Percentiles rank a stretch among this genome's conserved stretches.
Conservation (phyloP, 306 rosid genomes). For the Ochetophila trinervis region DNA sequence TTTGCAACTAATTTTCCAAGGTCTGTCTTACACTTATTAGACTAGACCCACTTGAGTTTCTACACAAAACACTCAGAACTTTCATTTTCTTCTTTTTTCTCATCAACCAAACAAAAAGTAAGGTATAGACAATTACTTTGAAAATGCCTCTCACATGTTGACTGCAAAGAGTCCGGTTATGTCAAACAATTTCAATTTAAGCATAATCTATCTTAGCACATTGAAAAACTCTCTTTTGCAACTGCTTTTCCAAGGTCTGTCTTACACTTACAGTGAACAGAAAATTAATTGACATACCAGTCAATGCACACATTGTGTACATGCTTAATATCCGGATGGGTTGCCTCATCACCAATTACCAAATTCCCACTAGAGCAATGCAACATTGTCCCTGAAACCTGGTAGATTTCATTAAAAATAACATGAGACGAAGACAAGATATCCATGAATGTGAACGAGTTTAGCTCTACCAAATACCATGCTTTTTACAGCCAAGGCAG, state of each 20-base stretch:
- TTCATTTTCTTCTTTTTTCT: too few relatives aligned
- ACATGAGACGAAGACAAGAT: constrained; percentile 11
- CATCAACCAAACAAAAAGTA: too few relatives aligned
- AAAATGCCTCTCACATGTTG: too few relatives aligned
- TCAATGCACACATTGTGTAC: constrained; percentile 75
- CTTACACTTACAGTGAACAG: background rate
- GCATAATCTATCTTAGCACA: background rate
- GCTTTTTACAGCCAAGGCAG: background rate
- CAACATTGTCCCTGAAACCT: constrained; percentile 77
- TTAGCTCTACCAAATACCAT: background rate
- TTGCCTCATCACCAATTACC: constrained; percentile 56
- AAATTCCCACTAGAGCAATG: constrained; percentile 60
- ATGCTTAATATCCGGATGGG: constrained; percentile 51
- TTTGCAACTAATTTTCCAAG: background rate
- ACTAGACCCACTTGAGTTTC: constrained; percentile 24
- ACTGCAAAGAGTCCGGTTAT: too few relatives aligned
- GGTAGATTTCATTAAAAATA: constrained; percentile 19
- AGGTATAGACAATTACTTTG: too few relatives aligned
- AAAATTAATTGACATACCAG: constrained; percentile 52
- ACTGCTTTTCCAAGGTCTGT: background rate
- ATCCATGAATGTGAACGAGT: background rate
- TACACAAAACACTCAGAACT: too few relatives aligned
- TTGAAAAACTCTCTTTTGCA: background rate
- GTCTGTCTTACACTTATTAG: background rate
- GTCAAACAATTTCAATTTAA: too few relatives aligned